Percentiles rank a stretch among this genome's conserved stretches.
Evolutionary conservation across 75 land plant genomes (phyloP).

Genomic region (Larix kaempferi): DNA sequence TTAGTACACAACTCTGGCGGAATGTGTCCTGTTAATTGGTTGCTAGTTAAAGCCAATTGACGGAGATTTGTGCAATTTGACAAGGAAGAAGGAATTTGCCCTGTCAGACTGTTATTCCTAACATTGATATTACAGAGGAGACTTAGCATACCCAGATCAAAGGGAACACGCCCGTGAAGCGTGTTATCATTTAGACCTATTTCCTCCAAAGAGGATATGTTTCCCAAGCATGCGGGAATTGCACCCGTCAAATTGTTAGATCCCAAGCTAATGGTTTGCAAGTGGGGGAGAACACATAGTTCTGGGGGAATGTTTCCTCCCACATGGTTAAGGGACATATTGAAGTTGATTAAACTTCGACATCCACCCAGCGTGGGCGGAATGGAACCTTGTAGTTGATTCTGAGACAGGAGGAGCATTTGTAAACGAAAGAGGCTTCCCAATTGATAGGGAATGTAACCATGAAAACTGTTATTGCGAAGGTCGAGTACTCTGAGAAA

Average conservation of each 20-base stretch:
- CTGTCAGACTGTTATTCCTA: background rate
- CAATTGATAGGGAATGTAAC: conserved; percentile 13
- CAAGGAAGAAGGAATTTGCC: background rate
- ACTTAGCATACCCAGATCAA: background rate
- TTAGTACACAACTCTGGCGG: background rate
- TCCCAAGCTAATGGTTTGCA: background rate
- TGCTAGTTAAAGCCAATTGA: conserved; percentile 5
- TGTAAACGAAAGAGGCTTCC: background rate
- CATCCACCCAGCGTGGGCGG: conserved; percentile 8
- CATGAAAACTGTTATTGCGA: conserved; percentile 14
- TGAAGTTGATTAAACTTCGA: background rate
- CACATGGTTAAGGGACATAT: background rate
- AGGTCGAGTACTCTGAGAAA: conserved; percentile 11
- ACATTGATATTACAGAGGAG: background rate
- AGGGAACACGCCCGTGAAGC: background rate
- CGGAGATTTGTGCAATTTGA: conserved; percentile 17
- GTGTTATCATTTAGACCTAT: background rate
- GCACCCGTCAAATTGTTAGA: background rate
- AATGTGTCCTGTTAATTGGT: conserved; percentile 15
- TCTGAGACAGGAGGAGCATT: conserved; percentile 11
- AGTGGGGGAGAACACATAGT: background rate
- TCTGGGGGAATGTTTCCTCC: background rate
- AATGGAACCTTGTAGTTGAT: conserved; percentile 23
- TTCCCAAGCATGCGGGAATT: background rate
- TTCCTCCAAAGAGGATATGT: background rate